phyloP scores from a whole-genome alignment of 345 rosid species.

The Dovyalis caffra region DNA sequence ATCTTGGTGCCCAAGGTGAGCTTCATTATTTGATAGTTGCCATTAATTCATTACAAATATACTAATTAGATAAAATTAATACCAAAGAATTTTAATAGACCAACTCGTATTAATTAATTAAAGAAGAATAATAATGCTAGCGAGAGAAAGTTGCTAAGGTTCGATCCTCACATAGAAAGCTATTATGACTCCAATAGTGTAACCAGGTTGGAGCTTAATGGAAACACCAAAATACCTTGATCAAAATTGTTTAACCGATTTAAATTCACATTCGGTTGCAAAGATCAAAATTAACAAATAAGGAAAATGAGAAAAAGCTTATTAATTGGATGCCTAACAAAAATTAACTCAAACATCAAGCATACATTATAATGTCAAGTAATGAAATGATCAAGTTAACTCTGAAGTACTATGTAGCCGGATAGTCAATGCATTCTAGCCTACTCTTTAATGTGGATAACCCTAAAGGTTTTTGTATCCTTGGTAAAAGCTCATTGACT shows the following conservation, averaged over 20 bases:
- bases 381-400: slow-evolving; percentile 20
- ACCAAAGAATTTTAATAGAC: neutral
- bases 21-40: slow-evolving; percentile 87
- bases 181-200: slow-evolving; percentile 94
- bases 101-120: neutral
- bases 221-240: slow-evolving; percentile 92
- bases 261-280: slow-evolving; percentile 83
- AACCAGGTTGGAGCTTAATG: slow-evolving; percentile 85
- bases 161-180: slow-evolving; percentile 71
- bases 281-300: neutral
- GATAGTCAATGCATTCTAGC: slow-evolving; percentile 64
- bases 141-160: neutral
- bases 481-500: slow-evolving; percentile 55
- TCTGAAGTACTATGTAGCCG: slow-evolving; percentile 91
- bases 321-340: slow-evolving; percentile 6
- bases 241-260: slow-evolving; percentile 77
- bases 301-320: neutral
- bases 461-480: slow-evolving; percentile 96
- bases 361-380: neutral
- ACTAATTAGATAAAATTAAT: neutral
- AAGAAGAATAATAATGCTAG: neutral
- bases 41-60: too few relatives aligned
- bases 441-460: slow-evolving; percentile 65
- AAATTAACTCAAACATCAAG: neutral
- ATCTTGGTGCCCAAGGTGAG: slow-evolving; percentile 85